A percentile compares a stretch with the other conserved stretches of the same genome.
These are phyloP conservation scores for Phytopythium helicoides DNA, from an alignment of 352 stramenopile species.

Conservation along the genomic window DNA sequence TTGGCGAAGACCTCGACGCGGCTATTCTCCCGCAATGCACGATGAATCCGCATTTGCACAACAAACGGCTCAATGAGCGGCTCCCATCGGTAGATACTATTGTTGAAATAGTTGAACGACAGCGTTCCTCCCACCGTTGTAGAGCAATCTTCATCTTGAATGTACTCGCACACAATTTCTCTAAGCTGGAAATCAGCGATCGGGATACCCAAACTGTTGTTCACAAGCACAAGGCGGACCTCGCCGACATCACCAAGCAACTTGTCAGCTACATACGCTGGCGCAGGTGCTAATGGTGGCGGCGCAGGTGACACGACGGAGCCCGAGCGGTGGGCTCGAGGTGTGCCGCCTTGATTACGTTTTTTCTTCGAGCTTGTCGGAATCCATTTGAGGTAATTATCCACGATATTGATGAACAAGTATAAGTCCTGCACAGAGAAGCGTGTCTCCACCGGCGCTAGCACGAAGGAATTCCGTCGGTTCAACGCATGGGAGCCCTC, in stretches of 20 bases:
- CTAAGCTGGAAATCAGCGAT: constrained; percentile 85
- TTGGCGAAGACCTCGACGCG: constrained; percentile 79
- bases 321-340: constrained; percentile 1
- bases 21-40: constrained; percentile 66
- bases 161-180: constrained; percentile 88
- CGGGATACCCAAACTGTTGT: constrained; percentile 86
- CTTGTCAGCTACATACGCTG: constrained; percentile 67
- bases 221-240: constrained; percentile 81
- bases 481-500: constrained; percentile 49
- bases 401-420: constrained; percentile 80
- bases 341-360: constrained; percentile 1
- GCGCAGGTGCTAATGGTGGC: not conserved
- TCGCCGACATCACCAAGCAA: constrained; percentile 84
- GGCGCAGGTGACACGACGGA: constrained; percentile 2
- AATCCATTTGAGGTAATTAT: constrained; percentile 80
- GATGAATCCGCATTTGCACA: constrained; percentile 70
- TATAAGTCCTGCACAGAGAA: constrained; percentile 86
- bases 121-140: constrained; percentile 76
- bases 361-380: constrained; percentile 7
- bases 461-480: constrained; percentile 74
- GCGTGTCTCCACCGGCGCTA: constrained; percentile 78
- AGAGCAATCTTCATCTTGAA: constrained; percentile 82
- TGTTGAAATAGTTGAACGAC: constrained; percentile 90
- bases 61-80: constrained; percentile 83
- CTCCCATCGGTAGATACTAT: constrained; percentile 90